Conservation (phyloP, 2,329 filamentous ascomycete genomes). For the Alternaria conjuncta region DNA sequence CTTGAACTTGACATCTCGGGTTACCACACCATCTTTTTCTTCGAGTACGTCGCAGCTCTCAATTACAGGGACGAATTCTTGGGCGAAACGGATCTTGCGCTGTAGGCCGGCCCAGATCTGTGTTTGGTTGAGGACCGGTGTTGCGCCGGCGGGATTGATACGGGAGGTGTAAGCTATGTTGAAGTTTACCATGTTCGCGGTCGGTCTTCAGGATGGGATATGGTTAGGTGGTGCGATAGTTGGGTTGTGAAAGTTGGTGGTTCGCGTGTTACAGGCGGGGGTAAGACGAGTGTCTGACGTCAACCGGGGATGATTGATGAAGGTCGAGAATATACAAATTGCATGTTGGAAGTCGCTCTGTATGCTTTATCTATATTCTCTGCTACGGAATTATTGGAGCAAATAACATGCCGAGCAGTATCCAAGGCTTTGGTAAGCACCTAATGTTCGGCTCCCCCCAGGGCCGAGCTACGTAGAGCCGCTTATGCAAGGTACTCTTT, state of each 20-base stretch:
- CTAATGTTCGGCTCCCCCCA: slow-evolving; percentile 12
- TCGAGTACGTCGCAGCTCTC: slow-evolving; percentile 49
- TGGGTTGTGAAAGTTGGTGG: background rate
- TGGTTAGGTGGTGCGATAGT: background rate
- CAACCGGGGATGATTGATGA: background rate
- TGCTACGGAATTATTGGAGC: background rate
- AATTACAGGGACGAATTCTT: slow-evolving; percentile 57
- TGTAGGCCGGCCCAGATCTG: slow-evolving; percentile 56
- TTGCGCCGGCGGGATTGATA: slow-evolving; percentile 52
- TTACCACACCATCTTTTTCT: slow-evolving; percentile 46
- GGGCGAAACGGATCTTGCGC: slow-evolving; percentile 54
- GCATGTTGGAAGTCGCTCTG: background rate
- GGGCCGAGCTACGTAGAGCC: slow-evolving; percentile 3
- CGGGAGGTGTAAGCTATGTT: slow-evolving; percentile 52
- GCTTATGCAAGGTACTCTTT: slow-evolving; percentile 3
- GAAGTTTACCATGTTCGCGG: slow-evolving; percentile 46
- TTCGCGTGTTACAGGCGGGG: background rate
- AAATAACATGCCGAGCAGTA: background rate
- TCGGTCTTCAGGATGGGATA: background rate
- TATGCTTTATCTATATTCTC: background rate
- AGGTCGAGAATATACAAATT: background rate
- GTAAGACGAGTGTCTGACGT: background rate
- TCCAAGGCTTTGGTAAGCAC: background rate
- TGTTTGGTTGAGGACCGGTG: slow-evolving; percentile 45
- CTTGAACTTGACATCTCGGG: slow-evolving; percentile 51